Base-by-base conservation (phyloP, 106 monocot species). In the Dioscorea alata region DNA sequence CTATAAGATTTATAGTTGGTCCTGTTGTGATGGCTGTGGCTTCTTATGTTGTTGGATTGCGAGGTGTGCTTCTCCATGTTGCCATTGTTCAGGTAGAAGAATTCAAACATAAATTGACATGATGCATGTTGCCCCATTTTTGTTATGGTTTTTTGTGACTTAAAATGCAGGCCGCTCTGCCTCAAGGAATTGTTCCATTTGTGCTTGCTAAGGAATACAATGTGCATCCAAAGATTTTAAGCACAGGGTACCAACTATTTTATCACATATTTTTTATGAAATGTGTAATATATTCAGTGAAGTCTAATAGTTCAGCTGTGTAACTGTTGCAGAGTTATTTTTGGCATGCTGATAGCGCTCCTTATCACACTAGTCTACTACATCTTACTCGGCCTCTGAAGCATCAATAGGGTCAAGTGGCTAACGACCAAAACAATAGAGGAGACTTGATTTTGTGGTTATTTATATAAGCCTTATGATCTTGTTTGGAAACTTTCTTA, bases 21-120 rank as follows among this genome's bases (percentile, higher is more conserved):
- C 65, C 65, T 8, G 48, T 48, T 65, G 65, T 50, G 48, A 65
- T 65, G 65, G 65, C 65, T 23, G 65, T 48, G 20, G 65, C 65
- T 7, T 65, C 65, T 16, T 48, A 48, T n/a, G 49, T 21, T 48
- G 49, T 65, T 9, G 65, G 65, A 6, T 48, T 65, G 9, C 65
- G 49, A 12, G 65, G 65, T 21, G 48, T 13, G 48, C 65, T 65
- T 13, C 49, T 65, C n/a, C 65, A 34, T 48, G 2, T 65, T 20
- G 65, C 65, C 65, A 65, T 65, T 23, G 65, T 65, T 18, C 54
- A 56, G 54, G 54, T 56, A 19, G 54, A 56, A 2, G 12, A 14
- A 56, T 13, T 4, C 18, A 19, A 19, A 19, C 18, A 14, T 56
- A 4, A 19, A 56, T 42, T 42, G 6, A 1, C 42, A 28, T 28